Evolutionary conservation across 768 basidiomycete species (phyloP).

Genomic region (Lentinula detonsa): DNA sequence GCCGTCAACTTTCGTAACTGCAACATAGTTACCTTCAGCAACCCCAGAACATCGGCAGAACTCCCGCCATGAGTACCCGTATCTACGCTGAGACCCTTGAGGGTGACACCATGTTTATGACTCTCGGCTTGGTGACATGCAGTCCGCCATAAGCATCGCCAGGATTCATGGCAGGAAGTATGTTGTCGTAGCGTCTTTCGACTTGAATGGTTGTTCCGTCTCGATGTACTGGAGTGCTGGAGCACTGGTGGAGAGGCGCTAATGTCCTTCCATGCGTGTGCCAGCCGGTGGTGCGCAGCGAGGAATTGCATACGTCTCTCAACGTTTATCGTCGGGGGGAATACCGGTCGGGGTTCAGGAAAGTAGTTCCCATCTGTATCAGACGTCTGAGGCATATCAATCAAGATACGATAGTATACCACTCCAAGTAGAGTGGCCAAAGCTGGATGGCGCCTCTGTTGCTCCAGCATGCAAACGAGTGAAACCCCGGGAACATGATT

Average conservation of each 20-base stretch:
- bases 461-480: slow-evolving; percentile 21
- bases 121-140: slow-evolving; percentile 38
- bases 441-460: slow-evolving; percentile 31
- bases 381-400: slow-evolving; percentile 18
- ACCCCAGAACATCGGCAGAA: slow-evolving; percentile 55
- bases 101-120: slow-evolving; percentile 11
- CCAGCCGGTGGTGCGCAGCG: slow-evolving; percentile 51
- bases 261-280: slow-evolving; percentile 48
- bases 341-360: slow-evolving; percentile 23
- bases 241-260: slow-evolving; percentile 36
- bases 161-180: slow-evolving; percentile 40
- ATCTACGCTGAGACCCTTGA: background rate
- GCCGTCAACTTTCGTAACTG: slow-evolving; percentile 28
- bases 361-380: slow-evolving; percentile 12
- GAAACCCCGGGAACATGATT: slow-evolving; percentile 40
- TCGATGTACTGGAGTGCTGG: background rate
- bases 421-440: slow-evolving; percentile 39
- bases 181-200: slow-evolving; percentile 30
- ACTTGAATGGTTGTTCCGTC: background rate
- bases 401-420: slow-evolving; percentile 45
- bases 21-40: slow-evolving; percentile 40
- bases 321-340: slow-evolving; percentile 22
- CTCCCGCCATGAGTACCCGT: slow-evolving; percentile 4
- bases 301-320: slow-evolving; percentile 44
- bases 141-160: slow-evolving; percentile 47